Evolutionary conservation across 306 rosid species (phyloP).

Genomic region (Cicer judaicum): DNA sequence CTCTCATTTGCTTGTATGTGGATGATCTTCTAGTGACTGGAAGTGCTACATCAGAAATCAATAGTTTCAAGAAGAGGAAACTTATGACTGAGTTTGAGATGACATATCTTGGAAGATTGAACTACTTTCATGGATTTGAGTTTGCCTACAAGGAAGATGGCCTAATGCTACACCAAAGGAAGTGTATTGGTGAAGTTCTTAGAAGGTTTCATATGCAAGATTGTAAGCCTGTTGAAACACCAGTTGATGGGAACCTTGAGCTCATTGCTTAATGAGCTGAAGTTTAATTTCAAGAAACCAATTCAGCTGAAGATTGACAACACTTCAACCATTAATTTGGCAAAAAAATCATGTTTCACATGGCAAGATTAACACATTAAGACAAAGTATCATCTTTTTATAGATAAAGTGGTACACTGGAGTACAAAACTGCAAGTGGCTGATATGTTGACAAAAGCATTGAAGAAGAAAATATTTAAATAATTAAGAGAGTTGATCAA

Average conservation of each 20-base stretch:
- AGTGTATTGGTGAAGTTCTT: too few species aligned
- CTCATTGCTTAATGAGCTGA: not conserved
- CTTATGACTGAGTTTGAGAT: not conserved
- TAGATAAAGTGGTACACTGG: not conserved
- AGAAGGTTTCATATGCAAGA: too few species aligned
- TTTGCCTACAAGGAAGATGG: not conserved
- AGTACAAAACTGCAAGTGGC: not conserved
- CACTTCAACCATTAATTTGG: not conserved
- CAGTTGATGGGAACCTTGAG: not conserved
- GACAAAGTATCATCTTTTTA: too few species aligned
- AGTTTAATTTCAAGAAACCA: not conserved
- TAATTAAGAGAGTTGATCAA: too few species aligned
- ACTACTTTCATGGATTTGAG: not conserved
- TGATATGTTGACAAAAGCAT: too few species aligned
- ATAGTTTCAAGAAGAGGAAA: not conserved
- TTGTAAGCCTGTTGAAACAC: too few species aligned
- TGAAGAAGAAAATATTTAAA: too few species aligned
- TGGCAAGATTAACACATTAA: not conserved
- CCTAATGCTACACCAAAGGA: not conserved
- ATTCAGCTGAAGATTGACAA: conserved; percentile 12
- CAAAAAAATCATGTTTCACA: not conserved
- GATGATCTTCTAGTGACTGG: not conserved
- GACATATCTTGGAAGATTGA: not conserved
- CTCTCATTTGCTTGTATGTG: not conserved
- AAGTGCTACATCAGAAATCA: not conserved